Percentiles rank a stretch among this genome's conserved stretches.
These are phyloP conservation scores for Ziziphus jujuba DNA, from an alignment of 306 rosid species.

Conservation along the genomic window DNA sequence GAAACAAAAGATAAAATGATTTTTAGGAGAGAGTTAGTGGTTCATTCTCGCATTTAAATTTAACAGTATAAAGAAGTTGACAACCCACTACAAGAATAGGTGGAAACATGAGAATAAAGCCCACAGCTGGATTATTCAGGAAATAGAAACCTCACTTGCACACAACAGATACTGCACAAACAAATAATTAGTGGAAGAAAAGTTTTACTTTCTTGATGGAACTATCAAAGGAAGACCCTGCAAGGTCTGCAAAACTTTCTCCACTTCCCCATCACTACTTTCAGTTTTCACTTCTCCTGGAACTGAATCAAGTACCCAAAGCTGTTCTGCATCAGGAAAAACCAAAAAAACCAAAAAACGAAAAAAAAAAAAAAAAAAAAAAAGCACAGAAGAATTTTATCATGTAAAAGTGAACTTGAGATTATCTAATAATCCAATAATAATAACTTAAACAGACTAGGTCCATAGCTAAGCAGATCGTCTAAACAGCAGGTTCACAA, in stretches of 20 bases:
- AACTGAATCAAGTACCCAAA: constrained; percentile 90
- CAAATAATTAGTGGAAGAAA: constrained; percentile 15
- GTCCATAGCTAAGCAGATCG: not conserved
- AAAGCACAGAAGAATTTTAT: constrained; percentile 5
- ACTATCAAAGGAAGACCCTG: constrained; percentile 62
- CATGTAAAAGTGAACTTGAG: constrained; percentile 21
- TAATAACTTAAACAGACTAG: not conserved
- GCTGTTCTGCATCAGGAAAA: constrained; percentile 65
- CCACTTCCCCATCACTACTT: constrained; percentile 69
- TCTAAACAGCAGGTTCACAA: not conserved
- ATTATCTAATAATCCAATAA: not conserved
- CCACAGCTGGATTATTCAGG: too few species aligned
- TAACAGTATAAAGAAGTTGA: too few species aligned
- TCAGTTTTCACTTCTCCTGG: constrained; percentile 64
- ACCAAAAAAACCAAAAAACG: not conserved
- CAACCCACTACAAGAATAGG: too few species aligned
- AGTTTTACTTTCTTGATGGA: constrained; percentile 71
- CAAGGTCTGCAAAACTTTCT: constrained; percentile 65
- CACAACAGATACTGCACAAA: not conserved
- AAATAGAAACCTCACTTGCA: too few species aligned
- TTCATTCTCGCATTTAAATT: too few species aligned
- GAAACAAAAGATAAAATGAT: too few species aligned
- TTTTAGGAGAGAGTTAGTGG: too few species aligned
- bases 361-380: too few species aligned
- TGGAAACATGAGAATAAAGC: too few species aligned